These are phyloP conservation scores for Quillaja saponaria DNA, from an alignment of 306 rosid species.

Conservation along the genomic window DNA sequence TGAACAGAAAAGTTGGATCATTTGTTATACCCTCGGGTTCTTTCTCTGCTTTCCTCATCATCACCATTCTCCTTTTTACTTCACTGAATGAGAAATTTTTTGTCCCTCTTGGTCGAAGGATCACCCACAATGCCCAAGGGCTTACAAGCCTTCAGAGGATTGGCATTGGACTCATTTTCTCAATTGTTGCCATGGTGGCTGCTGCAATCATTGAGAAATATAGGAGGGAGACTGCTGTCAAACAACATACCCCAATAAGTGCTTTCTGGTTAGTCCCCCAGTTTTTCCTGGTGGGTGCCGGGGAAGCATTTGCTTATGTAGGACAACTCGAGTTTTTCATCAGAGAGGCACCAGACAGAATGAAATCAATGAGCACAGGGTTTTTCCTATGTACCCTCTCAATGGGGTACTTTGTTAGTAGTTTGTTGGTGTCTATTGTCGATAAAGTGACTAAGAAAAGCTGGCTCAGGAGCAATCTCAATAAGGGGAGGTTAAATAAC, in stretches of 20 bases:
- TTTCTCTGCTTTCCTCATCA: slow-evolving; percentile 67
- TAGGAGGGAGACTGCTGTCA: slow-evolving; percentile 44
- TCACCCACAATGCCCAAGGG: slow-evolving; percentile 73
- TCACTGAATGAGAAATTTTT: slow-evolving; percentile 75
- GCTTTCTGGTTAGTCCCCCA: slow-evolving; percentile 98
- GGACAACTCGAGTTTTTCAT: slow-evolving; percentile 96
- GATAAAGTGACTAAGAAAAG: slow-evolving; percentile 63
- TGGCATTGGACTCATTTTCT: slow-evolving; percentile 80
- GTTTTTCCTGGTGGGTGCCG: slow-evolving; percentile 83
- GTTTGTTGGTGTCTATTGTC: slow-evolving; percentile 66
- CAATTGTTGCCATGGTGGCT: slow-evolving; percentile 66
- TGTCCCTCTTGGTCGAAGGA: slow-evolving; percentile 69
- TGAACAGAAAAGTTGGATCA: slow-evolving; percentile 65
- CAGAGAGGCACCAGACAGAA: slow-evolving; percentile 91
- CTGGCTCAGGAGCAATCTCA: slow-evolving; percentile 77
- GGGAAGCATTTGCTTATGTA: slow-evolving; percentile 92
- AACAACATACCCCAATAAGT: slow-evolving; percentile 38
- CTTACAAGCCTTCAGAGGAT: slow-evolving; percentile 90
- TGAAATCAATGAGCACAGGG: slow-evolving; percentile 98
- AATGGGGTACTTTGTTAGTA: slow-evolving; percentile 89
- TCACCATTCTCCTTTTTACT: slow-evolving; percentile 74
- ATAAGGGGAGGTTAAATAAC: slow-evolving; percentile 58
- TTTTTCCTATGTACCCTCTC: slow-evolving; percentile 77
- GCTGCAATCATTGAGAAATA: slow-evolving; percentile 66
- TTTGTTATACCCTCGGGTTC: slow-evolving; percentile 73